Evolutionary conservation across 2,329 filamentous ascomycete species (phyloP), one percentile per base, ranked within the genome.

Genomic region (Diaporthe sp.): DNA sequence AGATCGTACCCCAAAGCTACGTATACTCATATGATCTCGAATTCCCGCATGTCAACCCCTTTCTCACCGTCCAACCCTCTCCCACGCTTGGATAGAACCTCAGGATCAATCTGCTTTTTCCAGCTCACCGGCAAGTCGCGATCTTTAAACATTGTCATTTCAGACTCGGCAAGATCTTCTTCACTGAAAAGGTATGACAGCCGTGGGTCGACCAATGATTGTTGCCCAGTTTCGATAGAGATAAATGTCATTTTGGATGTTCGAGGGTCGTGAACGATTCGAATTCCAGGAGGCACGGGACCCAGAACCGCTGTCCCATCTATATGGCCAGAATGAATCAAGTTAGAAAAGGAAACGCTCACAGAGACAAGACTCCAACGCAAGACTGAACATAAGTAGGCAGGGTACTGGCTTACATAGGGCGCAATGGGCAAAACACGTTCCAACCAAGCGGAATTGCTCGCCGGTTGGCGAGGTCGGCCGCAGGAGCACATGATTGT

Each of bases 391-490:
- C 15, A 30, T 22, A 12, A n/a, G 35, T 1, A 42, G 13, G 38
- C 2, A 30, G 38, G 25, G 12, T 25, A 1, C 17, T 30, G 38
- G 8, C 58, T 64, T 45, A 64, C 58, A 45, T 2, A 64, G n/a
- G 3, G 58, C 58, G 38, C 58, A 64, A 64, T 64, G 58, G 15
- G 58, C 58, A 15, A 45, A 64, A 30, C 58, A 64, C 25, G 58
- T 30, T 22, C 58, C 58, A 25, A 64, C 38, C 58, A 64, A 64
- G 58, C 25, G 58, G 58, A 64, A 64, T 15, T 64, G 38, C 38
- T 33, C 25, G 9, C 38, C 25, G 22, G 13, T 45, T 45, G n/a
- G 25, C 15, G 58, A 45, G 38, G 38, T 64, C 58, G n/a, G 38
- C 30, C 58, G n/a, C 8, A 64, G 38, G 58, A 64, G n/a, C 38